Evolutionary conservation across 176 grass and related monocot genomes (phyloP).

Genomic region (Ensete glaucum): DNA sequence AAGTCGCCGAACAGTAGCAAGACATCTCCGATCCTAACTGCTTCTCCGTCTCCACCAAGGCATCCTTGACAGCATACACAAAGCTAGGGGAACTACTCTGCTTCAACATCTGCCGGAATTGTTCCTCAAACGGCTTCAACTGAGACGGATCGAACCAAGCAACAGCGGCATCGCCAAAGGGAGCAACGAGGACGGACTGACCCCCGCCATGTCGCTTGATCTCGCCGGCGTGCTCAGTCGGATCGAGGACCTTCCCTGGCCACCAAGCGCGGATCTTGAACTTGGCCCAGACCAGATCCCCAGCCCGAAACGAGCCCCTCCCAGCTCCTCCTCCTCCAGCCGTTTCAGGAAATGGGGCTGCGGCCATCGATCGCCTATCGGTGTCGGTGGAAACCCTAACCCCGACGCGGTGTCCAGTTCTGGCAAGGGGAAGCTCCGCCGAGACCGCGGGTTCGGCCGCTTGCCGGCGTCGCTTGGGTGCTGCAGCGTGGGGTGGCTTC

Average conservation of each 20-base stretch:
- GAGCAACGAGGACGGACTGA: not conserved
- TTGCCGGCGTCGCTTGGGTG: too few species aligned
- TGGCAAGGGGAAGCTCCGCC: not conserved
- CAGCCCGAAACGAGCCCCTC: not conserved
- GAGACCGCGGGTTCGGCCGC: not conserved
- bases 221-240: not conserved
- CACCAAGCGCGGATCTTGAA: conserved; percentile 1
- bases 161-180: not conserved
- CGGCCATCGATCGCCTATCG: not conserved
- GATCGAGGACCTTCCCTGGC: conserved; percentile 19
- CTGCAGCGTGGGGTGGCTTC: not conserved
- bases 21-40: not conserved
- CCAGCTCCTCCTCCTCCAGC: not conserved
- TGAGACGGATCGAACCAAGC: conserved; percentile 7
- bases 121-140: conserved; percentile 12
- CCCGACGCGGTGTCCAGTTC: not conserved
- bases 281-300: conserved; percentile 20
- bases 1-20: not conserved
- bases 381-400: not conserved
- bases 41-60: conserved; percentile 1
- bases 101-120: not conserved
- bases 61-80: conserved; percentile 4
- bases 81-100: conserved; percentile 6
- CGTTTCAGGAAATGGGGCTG: not conserved
- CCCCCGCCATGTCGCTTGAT: not conserved